Percentiles rank a stretch among this genome's conserved stretches.
These are phyloP conservation scores for Emiliania huxleyi DNA, from an alignment of 78 protist species.

Conservation along the genomic window DNA sequence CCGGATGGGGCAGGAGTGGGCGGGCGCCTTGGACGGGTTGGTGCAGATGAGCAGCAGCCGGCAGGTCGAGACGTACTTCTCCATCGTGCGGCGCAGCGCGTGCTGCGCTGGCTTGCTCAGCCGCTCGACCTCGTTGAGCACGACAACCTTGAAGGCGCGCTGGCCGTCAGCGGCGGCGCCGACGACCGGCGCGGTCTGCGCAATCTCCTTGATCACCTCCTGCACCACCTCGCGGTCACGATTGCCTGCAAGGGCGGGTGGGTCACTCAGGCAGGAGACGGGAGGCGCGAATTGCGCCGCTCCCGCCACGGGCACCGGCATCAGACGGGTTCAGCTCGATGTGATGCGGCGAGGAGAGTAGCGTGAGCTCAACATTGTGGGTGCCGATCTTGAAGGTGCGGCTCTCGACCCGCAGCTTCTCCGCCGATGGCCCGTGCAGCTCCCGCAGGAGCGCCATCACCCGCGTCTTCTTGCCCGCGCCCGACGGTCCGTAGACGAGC, in stretches of 20 bases:
- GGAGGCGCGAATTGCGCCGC: no score
- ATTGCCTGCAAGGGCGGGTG: no score
- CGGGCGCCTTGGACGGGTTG: conserved; percentile 38
- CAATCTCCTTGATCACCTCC: conserved; percentile 92
- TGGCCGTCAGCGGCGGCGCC: not conserved
- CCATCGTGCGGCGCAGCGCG: conserved; percentile 99
- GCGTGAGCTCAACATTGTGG: conserved; percentile 73
- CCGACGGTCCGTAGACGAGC: conserved; percentile 95
- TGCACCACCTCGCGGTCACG: conserved; percentile 87
- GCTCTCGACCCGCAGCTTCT: conserved; percentile 50
- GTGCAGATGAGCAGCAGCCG: conserved; percentile 80
- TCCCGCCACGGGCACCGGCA: no score
- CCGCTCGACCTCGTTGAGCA: conserved; percentile 88
- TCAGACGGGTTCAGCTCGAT: conserved; percentile 95
- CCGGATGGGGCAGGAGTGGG: no score
- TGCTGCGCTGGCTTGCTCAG: conserved; percentile 89
- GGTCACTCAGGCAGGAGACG: no score
- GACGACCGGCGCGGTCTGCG: conserved; percentile 72
- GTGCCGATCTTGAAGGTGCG: not conserved
- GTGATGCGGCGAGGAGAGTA: conserved; percentile 75
- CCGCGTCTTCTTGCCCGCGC: conserved; percentile 97
- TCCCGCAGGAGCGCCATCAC: conserved; percentile 83
- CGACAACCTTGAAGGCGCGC: conserved; percentile 72
- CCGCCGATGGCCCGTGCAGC: conserved; percentile 84
- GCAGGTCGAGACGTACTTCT: conserved; percentile 65